Conservation (phyloP, 257 asterid genomes). For the Cynanchum wilfordii region DNA sequence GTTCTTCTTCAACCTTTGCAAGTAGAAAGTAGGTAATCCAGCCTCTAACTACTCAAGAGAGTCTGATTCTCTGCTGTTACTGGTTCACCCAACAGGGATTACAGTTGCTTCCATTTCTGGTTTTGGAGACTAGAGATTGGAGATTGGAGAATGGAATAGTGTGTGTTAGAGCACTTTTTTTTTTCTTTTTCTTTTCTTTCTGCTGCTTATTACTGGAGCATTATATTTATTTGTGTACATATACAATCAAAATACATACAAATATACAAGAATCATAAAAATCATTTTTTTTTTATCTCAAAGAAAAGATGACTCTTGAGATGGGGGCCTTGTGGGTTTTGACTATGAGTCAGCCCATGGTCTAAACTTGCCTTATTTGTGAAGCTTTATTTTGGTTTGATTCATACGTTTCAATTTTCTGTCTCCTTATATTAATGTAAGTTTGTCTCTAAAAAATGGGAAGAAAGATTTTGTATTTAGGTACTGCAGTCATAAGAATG, state of each 20-base stretch:
- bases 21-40: conserved; percentile 1
- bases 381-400: not conserved
- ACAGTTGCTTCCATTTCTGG: not conserved
- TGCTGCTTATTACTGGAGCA: not conserved
- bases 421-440: too few relatives aligned
- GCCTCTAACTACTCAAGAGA: not conserved
- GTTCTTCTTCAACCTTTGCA: not conserved
- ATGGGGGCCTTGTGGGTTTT: not conserved
- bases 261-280: not conserved
- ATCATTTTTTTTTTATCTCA: not conserved
- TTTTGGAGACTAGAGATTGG: not conserved
- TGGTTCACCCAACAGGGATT: not conserved
- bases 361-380: not conserved
- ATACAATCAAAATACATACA: not conserved
- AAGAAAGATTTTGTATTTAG: not conserved
- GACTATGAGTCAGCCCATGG: not conserved
- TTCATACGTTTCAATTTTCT: too few relatives aligned
- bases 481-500: not conserved
- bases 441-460: too few relatives aligned
- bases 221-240: not conserved
- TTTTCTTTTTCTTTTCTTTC: too few relatives aligned
- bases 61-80: not conserved
- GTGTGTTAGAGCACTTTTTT: not conserved
- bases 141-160: not conserved
- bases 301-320: not conserved